A percentile compares a stretch with the other conserved stretches of the same genome.
These are phyloP conservation scores for Botrytis fragariae DNA, from an alignment of 2,329 filamentous ascomycete genomes.

Conservation along the genomic window DNA sequence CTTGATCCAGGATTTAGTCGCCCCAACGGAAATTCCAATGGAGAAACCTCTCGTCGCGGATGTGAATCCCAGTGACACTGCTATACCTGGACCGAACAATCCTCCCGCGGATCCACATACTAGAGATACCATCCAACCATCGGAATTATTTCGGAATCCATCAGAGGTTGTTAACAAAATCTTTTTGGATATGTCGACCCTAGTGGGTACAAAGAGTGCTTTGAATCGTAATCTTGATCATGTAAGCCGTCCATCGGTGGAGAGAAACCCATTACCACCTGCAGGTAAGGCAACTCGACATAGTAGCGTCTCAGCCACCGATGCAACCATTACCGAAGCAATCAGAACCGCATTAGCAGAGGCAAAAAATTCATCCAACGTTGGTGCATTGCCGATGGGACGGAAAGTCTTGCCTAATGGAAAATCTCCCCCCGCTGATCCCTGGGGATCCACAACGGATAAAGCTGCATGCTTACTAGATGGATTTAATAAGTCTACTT, in stretches of 20 bases:
- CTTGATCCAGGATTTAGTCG: constrained; percentile 25
- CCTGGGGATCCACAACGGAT: constrained; percentile 19
- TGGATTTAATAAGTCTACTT: neutral
- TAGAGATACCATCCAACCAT: constrained; percentile 31
- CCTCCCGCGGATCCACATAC: constrained; percentile 22
- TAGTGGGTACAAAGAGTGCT: constrained; percentile 26
- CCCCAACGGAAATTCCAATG: constrained; percentile 20
- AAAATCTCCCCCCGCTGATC: constrained; percentile 21
- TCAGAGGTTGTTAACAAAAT: constrained; percentile 22
- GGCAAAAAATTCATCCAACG: constrained; percentile 20
- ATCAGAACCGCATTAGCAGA: constrained; percentile 30
- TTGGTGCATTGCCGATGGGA: constrained; percentile 18
- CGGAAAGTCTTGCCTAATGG: constrained; percentile 28
- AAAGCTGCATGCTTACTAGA: constrained; percentile 3
- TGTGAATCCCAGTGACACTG: constrained; percentile 1
- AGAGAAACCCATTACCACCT: constrained; percentile 12
- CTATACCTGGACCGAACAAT: constrained; percentile 19
- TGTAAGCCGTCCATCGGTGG: constrained; percentile 18
- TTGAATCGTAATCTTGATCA: constrained; percentile 19
- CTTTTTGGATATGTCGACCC: constrained; percentile 27
- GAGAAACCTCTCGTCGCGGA: constrained; percentile 18
- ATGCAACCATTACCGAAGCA: constrained; percentile 31
- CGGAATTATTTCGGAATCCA: constrained; percentile 27
- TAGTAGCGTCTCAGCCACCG: constrained; percentile 28
- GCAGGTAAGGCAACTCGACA: constrained; percentile 31